Percentiles rank a stretch among this genome's conserved stretches.
These are phyloP conservation scores for Trichosporon asahii DNA, from an alignment of 1,284 basidiomycete species.

Conservation along the genomic window DNA sequence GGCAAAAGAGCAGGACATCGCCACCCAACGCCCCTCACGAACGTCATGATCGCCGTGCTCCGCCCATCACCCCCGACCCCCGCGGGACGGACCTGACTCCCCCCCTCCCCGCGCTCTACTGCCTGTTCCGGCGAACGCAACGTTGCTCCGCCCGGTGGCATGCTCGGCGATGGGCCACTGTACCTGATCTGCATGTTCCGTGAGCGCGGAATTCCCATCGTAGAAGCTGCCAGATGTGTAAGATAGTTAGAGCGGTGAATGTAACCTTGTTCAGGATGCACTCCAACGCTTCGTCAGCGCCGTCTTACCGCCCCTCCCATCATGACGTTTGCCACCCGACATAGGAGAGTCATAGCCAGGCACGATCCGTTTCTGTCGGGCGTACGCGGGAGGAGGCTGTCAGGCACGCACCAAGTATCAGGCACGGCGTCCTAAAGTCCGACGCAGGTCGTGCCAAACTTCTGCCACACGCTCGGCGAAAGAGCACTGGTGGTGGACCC, in stretches of 20 bases:
- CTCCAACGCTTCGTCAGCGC: neutral
- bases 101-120: neutral
- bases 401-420: neutral
- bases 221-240: slow-evolving; percentile 6
- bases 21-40: neutral
- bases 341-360: neutral
- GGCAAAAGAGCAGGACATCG: neutral
- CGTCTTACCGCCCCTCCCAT: neutral
- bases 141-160: slow-evolving; percentile 1
- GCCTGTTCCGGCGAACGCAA: neutral
- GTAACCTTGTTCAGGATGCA: neutral
- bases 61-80: neutral
- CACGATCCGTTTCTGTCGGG: neutral
- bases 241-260: neutral
- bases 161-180: neutral
- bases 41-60: slow-evolving; percentile 6
- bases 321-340: slow-evolving; percentile 4
- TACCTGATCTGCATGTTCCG: slow-evolving; percentile 7
- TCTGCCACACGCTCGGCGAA: slow-evolving; percentile 6
- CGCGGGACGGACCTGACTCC: neutral
- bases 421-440: too few species aligned
- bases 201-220: neutral
- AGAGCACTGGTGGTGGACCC: neutral
- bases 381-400: neutral
- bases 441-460: neutral